phyloP scores from a whole-genome alignment of 2,329 filamentous ascomycete genomes.

The Stagonosporopsis tanaceti region DNA sequence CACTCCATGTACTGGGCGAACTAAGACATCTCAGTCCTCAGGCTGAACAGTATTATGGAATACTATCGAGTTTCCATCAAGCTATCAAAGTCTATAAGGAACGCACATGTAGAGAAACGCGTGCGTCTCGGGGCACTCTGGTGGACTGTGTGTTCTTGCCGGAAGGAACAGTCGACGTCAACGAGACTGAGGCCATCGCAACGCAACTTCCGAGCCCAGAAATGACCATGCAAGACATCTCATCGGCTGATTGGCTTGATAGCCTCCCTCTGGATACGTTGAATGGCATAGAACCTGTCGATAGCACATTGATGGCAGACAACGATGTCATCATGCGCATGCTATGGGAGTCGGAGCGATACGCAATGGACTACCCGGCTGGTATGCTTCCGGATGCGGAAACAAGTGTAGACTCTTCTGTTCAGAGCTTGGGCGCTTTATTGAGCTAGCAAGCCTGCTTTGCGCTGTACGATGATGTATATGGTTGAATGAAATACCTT shows the following conservation, averaged over 20 bases:
- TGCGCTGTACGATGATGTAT: neutral
- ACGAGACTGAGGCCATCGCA: constrained; percentile 16
- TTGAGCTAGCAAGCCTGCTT: neutral
- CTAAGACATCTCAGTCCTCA: constrained; percentile 62
- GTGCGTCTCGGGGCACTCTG: constrained; percentile 8
- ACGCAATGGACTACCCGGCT: constrained; percentile 19
- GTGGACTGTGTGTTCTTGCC: constrained; percentile 25
- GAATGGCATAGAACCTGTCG: constrained; percentile 13
- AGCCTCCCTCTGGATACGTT: constrained; percentile 13
- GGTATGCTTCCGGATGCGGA: constrained; percentile 18
- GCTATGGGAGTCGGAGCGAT: constrained; percentile 27
- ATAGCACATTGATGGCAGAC: constrained; percentile 20
- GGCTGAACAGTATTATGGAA: constrained; percentile 65
- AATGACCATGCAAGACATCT: constrained; percentile 18
- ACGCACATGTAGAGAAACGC: constrained; percentile 16
- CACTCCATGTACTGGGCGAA: constrained; percentile 59
- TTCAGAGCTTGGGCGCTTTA: neutral
- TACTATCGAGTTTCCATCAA: constrained; percentile 49
- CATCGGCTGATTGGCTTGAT: constrained; percentile 18
- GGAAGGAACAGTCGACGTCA: constrained; percentile 1
- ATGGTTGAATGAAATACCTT: neutral
- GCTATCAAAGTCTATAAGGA: constrained; percentile 29
- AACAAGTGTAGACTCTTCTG: neutral
- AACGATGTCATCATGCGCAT: constrained; percentile 30
- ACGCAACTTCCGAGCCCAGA: constrained; percentile 28